Evolutionary conservation across 2,329 filamentous ascomycete species (phyloP), one percentile per base, ranked within the genome.

Genomic region (Pyrenophora seminiperda): DNA sequence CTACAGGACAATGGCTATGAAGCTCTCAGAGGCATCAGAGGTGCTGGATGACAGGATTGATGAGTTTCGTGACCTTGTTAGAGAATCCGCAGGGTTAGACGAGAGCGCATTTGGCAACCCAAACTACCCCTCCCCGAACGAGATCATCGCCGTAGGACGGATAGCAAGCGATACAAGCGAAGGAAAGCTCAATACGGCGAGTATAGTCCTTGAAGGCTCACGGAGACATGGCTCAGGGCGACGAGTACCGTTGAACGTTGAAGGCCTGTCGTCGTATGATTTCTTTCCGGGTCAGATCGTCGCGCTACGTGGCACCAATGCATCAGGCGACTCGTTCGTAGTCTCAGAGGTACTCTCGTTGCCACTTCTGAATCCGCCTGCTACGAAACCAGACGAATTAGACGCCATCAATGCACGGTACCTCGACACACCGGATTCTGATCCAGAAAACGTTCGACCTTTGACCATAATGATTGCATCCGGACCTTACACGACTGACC

Each of bases 261-360:
- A 88, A 53, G 81, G 81, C 2, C 72, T 96, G 1, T 76, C 79
- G 58, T 82, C 75, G 1, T 94, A 88, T 74, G 88, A 90, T 68
- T 90, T 97, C 77, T 97, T 97, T 70, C 94, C 93, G 0, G 94
- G 94, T 5, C 92, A 97, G 69, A 91, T 97, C 43, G 90, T 96
- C 22, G 94, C 93, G 5, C 75, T 97, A 20, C 83, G 83, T 54
- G 94, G 94, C 6, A 91, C 86, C 62, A 99, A 99, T 69, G 86
- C 91, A 15, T 91, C 90, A 0, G 93, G 93, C 0, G 82, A 86
- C 30, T 87, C 89, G 62, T 97, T 97, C 62, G 82, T 86, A 1
- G 91, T 94, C 24, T 85, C 83, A 27, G 86, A 97, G 65, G 75
- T 94, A 3, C 79, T 97, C 5, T 78, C 86, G 1, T 75, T 91